Percentiles rank a stretch among this genome's conserved stretches.
These are phyloP conservation scores for Phyllachora maydis DNA, from an alignment of 2,329 filamentous ascomycete genomes.

Conservation along the genomic window DNA sequence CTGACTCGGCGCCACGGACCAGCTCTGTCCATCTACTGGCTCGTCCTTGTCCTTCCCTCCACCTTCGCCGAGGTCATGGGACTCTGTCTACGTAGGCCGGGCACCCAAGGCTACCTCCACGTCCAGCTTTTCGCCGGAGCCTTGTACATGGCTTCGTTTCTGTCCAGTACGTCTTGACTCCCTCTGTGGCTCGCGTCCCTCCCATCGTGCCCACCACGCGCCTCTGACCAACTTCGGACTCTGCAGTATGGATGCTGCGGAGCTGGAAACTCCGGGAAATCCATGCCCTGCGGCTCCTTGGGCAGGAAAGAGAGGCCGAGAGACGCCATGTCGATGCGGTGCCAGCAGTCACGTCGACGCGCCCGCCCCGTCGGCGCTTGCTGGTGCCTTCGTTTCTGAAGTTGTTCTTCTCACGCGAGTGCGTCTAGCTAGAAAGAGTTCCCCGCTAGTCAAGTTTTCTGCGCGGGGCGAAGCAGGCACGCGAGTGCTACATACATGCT, in stretches of 20 bases:
- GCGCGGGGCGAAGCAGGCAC: too few relatives aligned
- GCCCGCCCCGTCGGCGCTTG: too few relatives aligned
- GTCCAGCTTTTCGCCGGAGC: conserved; percentile 38
- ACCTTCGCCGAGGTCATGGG: conserved; percentile 49
- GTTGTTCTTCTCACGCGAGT: too few relatives aligned
- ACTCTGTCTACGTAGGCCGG: conserved; percentile 25
- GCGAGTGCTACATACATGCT: too few relatives aligned
- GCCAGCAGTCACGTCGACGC: too few relatives aligned
- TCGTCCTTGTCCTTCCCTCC: conserved; percentile 47
- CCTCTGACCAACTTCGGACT: too few relatives aligned
- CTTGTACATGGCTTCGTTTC: conserved; percentile 34
- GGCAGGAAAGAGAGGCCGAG: conserved; percentile 9
- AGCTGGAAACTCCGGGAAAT: conserved; percentile 21
- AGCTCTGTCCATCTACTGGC: conserved; percentile 48
- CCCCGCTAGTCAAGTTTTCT: too few relatives aligned
- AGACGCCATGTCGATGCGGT: conserved; percentile 8
- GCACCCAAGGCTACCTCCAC: conserved; percentile 24
- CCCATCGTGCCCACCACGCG: background rate
- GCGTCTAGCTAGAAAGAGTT: too few relatives aligned
- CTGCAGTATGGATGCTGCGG: conserved; percentile 18
- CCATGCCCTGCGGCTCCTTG: conserved; percentile 10
- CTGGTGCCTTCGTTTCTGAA: too few relatives aligned
- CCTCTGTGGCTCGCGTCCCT: background rate
- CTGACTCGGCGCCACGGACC: background rate
- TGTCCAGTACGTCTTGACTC: conserved; percentile 13